These are phyloP conservation scores for Phaeoacremonium minimum DNA, from an alignment of 2,329 filamentous ascomycete species.

Conservation along the genomic window DNA sequence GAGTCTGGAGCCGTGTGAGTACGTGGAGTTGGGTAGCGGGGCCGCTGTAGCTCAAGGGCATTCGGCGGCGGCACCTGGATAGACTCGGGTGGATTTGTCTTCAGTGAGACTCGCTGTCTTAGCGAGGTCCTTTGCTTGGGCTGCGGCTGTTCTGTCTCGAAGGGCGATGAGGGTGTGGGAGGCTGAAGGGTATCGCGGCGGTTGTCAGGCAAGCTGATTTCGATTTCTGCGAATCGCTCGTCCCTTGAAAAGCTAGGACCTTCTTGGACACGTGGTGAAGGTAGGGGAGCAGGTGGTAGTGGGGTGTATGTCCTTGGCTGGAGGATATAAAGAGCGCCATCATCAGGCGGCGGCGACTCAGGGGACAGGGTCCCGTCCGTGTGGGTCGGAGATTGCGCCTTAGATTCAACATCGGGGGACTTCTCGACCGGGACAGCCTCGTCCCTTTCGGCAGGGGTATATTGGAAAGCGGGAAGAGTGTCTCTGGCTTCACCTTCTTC, in stretches of 20 bases:
- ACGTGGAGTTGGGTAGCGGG: constrained; percentile 12
- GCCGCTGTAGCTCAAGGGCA: constrained; percentile 25
- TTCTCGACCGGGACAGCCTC: constrained; percentile 4
- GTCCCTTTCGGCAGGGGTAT: constrained; percentile 13
- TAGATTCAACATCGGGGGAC: constrained; percentile 4
- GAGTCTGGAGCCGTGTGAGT: constrained; percentile 37
- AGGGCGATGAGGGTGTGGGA: constrained; percentile 4
- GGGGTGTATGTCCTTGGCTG: constrained; percentile 57
- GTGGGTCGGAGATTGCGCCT: not conserved
- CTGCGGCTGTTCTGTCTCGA: constrained; percentile 12
- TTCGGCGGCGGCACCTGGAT: constrained; percentile 48
- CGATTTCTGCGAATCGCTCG: not conserved
- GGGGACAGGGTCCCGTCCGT: not conserved
- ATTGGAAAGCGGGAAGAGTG: constrained; percentile 22
- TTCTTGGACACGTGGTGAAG: constrained; percentile 38
- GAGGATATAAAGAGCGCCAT: constrained; percentile 45
- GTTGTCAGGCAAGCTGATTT: no score
- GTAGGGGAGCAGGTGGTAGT: constrained; percentile 39
- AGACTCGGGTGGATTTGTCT: constrained; percentile 44
- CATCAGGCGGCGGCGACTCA: constrained; percentile 13
- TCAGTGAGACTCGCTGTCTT: constrained; percentile 50
- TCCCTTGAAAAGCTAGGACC: no score
- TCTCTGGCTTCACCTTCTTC: constrained; percentile 16
- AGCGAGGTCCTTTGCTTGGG: constrained; percentile 38
- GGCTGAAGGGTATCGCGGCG: no score